Percentiles rank a stretch among this genome's conserved stretches.
Evolutionary conservation across 345 rosid genomes (phyloP).

Genomic region (Orychophragmus violaceus): DNA sequence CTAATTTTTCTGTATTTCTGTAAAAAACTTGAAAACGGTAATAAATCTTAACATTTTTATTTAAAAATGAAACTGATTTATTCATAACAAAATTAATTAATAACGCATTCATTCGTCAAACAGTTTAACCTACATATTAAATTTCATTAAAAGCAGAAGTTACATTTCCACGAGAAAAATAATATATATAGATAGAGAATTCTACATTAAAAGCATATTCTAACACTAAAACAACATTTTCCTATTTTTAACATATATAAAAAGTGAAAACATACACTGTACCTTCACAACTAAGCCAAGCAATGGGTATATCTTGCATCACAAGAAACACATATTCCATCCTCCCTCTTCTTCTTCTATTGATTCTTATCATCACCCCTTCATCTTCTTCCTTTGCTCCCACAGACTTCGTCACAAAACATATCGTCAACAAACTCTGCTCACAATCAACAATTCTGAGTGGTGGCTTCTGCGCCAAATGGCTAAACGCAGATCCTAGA

Average conservation of each 20-base stretch:
- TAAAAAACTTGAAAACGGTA: too few species aligned
- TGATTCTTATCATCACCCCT: not conserved
- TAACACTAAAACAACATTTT: not conserved
- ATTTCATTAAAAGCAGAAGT: not conserved
- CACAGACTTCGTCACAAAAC: slow-evolving; percentile 11
- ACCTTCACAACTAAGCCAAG: not conserved
- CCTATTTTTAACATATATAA: not conserved
- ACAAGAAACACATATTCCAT: not conserved
- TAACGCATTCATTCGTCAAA: not conserved
- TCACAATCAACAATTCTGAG: not conserved
- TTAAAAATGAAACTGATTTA: not conserved
- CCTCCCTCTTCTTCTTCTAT: not conserved
- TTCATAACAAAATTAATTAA: not conserved
- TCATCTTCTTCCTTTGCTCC: not conserved
- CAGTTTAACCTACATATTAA: slow-evolving; percentile 2
- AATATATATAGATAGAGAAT: not conserved
- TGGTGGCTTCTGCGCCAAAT: not conserved
- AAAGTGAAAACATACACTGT: not conserved
- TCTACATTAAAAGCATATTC: not conserved
- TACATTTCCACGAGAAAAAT: not conserved
- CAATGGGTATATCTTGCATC: slow-evolving; percentile 7
- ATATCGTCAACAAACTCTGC: slow-evolving; percentile 3
- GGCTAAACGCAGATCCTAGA: not conserved
- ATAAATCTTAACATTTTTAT: too few species aligned
- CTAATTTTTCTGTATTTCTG: too few species aligned